Evolutionary conservation across 495 filamentous ascomycete genomes (phyloP).

Genomic region (Daldinia caldariorum): DNA sequence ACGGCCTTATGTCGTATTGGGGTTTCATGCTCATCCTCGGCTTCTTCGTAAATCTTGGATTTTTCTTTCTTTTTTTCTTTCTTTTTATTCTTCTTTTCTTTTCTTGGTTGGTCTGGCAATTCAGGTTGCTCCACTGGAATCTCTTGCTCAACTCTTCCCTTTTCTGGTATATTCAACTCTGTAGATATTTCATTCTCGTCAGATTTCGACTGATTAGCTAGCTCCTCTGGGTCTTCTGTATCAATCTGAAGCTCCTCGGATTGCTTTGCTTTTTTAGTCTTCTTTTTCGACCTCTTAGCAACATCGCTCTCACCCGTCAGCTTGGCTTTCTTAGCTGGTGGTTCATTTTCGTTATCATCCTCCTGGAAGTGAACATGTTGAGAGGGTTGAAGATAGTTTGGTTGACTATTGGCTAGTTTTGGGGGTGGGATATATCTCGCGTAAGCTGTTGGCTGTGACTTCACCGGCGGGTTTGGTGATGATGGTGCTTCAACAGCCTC

Average conservation of each 20-base stretch:
- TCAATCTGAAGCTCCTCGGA: constrained; percentile 21
- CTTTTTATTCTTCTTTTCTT: constrained; percentile 54
- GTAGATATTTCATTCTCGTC: background rate
- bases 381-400: constrained; percentile 18
- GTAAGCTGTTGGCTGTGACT: constrained; percentile 48
- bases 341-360: constrained; percentile 25
- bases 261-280: constrained; percentile 37
- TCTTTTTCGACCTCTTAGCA: constrained; percentile 26
- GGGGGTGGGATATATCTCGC: constrained; percentile 55
- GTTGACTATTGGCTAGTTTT: constrained; percentile 28
- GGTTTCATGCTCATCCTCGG: constrained; percentile 41
- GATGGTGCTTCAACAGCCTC: constrained; percentile 4
- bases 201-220: background rate
- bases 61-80: constrained; percentile 54
- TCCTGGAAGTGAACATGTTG: constrained; percentile 43
- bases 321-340: constrained; percentile 40
- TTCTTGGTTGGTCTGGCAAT: constrained; percentile 16
- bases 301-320: constrained; percentile 27
- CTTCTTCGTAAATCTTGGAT: constrained; percentile 20
- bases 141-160: background rate
- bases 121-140: constrained; percentile 8
- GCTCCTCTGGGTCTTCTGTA: constrained; percentile 10
- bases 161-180: constrained; percentile 9
- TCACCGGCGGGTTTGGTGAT: constrained; percentile 7
- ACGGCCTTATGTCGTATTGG: constrained; percentile 56